Conservation (phyloP, 2,329 filamentous ascomycete species). For the Zymoseptoria ardabiliae region DNA sequence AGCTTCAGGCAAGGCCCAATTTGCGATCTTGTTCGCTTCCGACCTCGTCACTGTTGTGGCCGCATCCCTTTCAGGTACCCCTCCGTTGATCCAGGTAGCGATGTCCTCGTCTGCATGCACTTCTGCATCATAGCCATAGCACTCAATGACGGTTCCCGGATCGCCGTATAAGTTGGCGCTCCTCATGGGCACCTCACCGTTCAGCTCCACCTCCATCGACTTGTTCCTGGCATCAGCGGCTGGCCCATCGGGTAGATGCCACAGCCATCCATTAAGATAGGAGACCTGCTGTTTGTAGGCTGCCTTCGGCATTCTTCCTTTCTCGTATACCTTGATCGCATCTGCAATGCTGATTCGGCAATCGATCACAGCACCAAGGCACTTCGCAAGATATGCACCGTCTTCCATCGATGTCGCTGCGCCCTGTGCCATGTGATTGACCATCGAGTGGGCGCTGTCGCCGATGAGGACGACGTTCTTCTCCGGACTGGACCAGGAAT, state of each 20-base stretch:
- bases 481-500: constrained; percentile 35
- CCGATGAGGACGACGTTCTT: constrained; percentile 41
- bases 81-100: constrained; percentile 21
- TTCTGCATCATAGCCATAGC: constrained; percentile 38
- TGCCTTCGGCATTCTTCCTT: constrained; percentile 37
- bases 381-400: constrained; percentile 32
- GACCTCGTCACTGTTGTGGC: constrained; percentile 26
- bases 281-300: constrained; percentile 38
- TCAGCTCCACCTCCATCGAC: constrained; percentile 32
- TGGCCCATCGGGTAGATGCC: constrained; percentile 32
- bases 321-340: constrained; percentile 35
- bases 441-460: constrained; percentile 39
- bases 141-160: constrained; percentile 30
- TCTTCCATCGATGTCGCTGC: constrained; percentile 16
- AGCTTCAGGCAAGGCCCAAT: constrained; percentile 28
- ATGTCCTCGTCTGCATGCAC: constrained; percentile 30
- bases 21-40: constrained; percentile 29
- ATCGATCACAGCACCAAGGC: constrained; percentile 31
- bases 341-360: constrained; percentile 29
- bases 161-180: constrained; percentile 38
- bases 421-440: constrained; percentile 33
- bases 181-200: constrained; percentile 29
- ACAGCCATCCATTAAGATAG: constrained; percentile 32
- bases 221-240: constrained; percentile 31
- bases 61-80: constrained; percentile 21